Base-by-base conservation (phyloP, 371 early-diverging fungal genomes). In the Apophysomyces sp. region DNA sequence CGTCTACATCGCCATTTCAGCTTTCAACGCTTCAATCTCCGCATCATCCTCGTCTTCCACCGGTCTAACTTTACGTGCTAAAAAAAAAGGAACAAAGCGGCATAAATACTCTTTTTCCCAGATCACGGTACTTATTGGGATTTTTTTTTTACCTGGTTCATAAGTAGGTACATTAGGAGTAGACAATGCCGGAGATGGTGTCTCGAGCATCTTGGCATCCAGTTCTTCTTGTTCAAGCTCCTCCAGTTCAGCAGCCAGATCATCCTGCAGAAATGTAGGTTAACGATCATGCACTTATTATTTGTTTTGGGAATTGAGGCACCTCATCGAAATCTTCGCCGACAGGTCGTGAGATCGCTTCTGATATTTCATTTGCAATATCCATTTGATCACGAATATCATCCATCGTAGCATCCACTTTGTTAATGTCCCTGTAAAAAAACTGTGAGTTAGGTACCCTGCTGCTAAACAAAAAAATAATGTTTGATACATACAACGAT, bases 381-480 rank as follows among this genome's bases (percentile, higher is more conserved):
- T 96, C 97, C 95, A 97, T 96, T 73, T 97, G 96, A 61, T 97
- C 98, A 57, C 95, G 88, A 62, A 98, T 96, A 58, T 96, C 96
- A 71, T 98, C 99, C 97, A 97, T 95, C 2, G 92, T 94, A 44
- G 85, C 80, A 71, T 98, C 99, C 34, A 98, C 97, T 83, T 94
- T 94, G 74, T 95, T 89, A 58, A 97, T 92, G 67, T 94, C 87
- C 88, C 95, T 94, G 69, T 29, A 58, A 57, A 63, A 40, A 26
- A 62, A 31, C 34, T 52, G 51, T 31, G 9, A 34, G 6, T 58
- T 24, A 16, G 16, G 13, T 44, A 52, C 52, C 31, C 2, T 37
- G 5, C 37, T 37, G 16, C 4, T 7, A 44, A 29, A 60, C 27
- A 31, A 62, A 53, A 60, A 39, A 69, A 15, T 57, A 24, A 15